Percentiles rank a stretch among this genome's conserved stretches.
phyloP scores from a whole-genome alignment of 805 yeast species.

The Nakazawaea ernobii region DNA sequence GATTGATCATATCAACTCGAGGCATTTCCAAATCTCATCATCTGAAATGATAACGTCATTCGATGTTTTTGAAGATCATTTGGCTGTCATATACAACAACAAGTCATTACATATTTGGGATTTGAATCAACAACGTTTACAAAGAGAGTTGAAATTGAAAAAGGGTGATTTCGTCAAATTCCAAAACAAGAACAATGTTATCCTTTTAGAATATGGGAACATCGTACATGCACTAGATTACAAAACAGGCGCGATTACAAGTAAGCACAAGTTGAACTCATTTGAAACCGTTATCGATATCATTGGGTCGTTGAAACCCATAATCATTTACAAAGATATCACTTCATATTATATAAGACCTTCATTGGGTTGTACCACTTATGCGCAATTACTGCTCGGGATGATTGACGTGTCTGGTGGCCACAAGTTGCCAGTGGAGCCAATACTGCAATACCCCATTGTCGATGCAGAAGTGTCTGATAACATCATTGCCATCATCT shows the following conservation, averaged over 20 bases:
- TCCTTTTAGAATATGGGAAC: neutral
- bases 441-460: neutral
- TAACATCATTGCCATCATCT: neutral
- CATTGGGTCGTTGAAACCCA: neutral
- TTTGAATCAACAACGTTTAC: neutral
- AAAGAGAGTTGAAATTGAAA: neutral
- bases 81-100: neutral
- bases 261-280: neutral
- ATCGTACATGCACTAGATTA: neutral
- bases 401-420: neutral
- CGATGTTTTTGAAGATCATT: neutral
- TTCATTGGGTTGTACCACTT: neutral
- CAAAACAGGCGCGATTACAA: neutral
- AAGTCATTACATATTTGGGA: neutral
- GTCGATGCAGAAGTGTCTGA: neutral
- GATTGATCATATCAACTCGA: conserved; percentile 4
- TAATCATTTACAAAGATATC: neutral
- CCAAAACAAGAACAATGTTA: neutral
- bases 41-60: neutral
- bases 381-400: neutral
- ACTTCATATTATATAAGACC: neutral
- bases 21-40: neutral
- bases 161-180: neutral
- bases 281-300: neutral
- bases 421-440: too few species aligned